Base-by-base conservation (phyloP, 2,329 filamentous ascomycete species). In the Penicillium sp. region DNA sequence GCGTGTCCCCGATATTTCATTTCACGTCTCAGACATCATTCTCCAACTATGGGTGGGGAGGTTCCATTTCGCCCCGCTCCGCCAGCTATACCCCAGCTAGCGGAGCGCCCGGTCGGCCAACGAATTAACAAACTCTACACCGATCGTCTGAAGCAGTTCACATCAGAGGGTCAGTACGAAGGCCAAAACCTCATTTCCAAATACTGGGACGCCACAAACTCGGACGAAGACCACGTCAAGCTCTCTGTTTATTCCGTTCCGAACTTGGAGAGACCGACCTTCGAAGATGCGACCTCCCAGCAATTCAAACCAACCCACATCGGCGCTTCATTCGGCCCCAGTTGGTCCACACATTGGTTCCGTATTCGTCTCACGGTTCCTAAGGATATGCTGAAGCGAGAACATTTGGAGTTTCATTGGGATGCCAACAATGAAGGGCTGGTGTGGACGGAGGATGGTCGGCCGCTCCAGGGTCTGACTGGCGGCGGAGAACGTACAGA, bases 261-360 rank as follows among this genome's bases (percentile, higher is more conserved):
- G 1, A 80, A 87, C 65, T 85, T 90, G 47, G 81, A 86, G 24
- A 86, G 94, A 14, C 94, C 94, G 2, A 87, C 88, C 3, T 99
- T 99, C 77, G 77, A 92, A 59, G 90, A 97, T 52, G 93, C 92
- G 11, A 85, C 80, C 11, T 81, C 79, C n/a, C 86, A 95, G 62
- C 77, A 87, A 6, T 99, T 93, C 77, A 83, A 82, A 48, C 82
- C 87, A 45, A 89, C 92, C 8, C 78, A 83, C 16, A 85, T 92
- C 50, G 92, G 93, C 55, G 82, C 88, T 54, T 85, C 80, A 6
- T 97, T 97, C 64, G 94, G 94, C 0, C 94, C 94, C 2, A 94
- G 92, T 34, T 99, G 94, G 94, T 89, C 92, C 1, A 99, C 94
- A 8, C 94, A 97, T 73, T 99, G 94, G 94, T 96, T 99, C 82